Evolutionary conservation across 306 rosid genomes (phyloP).

Genomic region (Alnus rubra): DNA sequence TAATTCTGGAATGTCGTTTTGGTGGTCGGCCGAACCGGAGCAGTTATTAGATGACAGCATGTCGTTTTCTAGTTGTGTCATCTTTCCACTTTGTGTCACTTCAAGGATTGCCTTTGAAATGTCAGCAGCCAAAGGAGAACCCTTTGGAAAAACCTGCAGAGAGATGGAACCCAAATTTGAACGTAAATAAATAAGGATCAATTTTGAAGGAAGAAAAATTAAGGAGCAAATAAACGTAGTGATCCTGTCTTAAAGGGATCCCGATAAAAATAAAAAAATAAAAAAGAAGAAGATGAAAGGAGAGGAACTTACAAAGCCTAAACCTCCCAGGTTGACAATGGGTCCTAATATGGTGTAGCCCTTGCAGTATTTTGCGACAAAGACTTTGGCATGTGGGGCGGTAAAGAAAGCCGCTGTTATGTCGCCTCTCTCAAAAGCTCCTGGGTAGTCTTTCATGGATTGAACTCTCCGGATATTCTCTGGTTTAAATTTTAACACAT

Average conservation of each 20-base stretch:
- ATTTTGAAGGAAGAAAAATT: no score
- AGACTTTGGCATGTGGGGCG: conserved; percentile 21
- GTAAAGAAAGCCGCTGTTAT: no score
- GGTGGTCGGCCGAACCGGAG: conserved; percentile 14
- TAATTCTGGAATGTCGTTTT: conserved; percentile 16
- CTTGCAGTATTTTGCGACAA: conserved; percentile 54
- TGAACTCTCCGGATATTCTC: conserved; percentile 39
- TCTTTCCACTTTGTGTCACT: conserved; percentile 33
- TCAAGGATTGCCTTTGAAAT: conserved; percentile 37
- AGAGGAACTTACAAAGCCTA: conserved; percentile 52
- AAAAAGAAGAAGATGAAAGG: neutral
- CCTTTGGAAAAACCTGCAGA: conserved; percentile 34
- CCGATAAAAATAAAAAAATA: no score
- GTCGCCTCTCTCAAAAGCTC: conserved; percentile 40
- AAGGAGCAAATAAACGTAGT: no score
- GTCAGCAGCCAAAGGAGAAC: conserved; percentile 37
- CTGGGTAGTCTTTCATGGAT: conserved; percentile 45
- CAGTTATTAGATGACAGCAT: conserved; percentile 42
- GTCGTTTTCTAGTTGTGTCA: conserved; percentile 26
- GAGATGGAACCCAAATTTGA: no score
- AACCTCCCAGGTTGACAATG: conserved; percentile 52
- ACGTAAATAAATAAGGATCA: no score
- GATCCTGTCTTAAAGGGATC: no score
- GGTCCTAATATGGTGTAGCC: conserved; percentile 34
- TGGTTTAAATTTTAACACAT: conserved; percentile 31